Evolutionary conservation across 1,284 basidiomycete genomes (phyloP).

Genomic region (Cystobasidium sp.): DNA sequence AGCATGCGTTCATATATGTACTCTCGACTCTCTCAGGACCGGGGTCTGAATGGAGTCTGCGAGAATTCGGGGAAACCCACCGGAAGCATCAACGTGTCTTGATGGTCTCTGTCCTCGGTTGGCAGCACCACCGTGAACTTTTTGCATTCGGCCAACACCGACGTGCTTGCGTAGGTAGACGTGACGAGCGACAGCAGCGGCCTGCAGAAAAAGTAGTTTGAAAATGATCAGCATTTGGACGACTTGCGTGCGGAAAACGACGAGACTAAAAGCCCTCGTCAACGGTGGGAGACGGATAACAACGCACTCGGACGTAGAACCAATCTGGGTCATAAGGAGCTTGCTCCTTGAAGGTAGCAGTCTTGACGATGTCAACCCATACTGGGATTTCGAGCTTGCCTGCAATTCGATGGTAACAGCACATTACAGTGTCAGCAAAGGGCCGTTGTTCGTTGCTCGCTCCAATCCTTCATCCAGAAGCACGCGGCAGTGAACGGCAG

Average conservation of each 20-base stretch:
- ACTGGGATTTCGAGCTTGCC: slow-evolving; percentile 96
- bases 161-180: slow-evolving; percentile 99
- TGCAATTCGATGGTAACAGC: slow-evolving; percentile 44
- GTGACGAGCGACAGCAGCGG: slow-evolving; percentile 96
- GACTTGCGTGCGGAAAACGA: too few species aligned
- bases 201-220: slow-evolving; percentile 8
- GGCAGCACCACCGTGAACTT: slow-evolving; percentile 96
- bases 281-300: slow-evolving; percentile 52
- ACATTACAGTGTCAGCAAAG: neutral
- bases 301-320: slow-evolving; percentile 98
- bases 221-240: neutral
- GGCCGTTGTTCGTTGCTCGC: neutral
- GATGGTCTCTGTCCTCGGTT: slow-evolving; percentile 89
- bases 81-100: slow-evolving; percentile 87
- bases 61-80: too few species aligned
- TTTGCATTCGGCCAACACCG: slow-evolving; percentile 91
- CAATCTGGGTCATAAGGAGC: slow-evolving; percentile 99
- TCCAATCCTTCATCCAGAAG: neutral
- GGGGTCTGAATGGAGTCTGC: too few species aligned
- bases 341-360: slow-evolving; percentile 95
- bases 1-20: neutral
- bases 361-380: slow-evolving; percentile 99
- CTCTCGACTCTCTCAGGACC: too few species aligned
- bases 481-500: neutral
- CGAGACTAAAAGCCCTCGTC: too few species aligned